These are phyloP conservation scores for Tremellales sp. DNA, from an alignment of 1,284 basidiomycete genomes.

Conservation along the genomic window DNA sequence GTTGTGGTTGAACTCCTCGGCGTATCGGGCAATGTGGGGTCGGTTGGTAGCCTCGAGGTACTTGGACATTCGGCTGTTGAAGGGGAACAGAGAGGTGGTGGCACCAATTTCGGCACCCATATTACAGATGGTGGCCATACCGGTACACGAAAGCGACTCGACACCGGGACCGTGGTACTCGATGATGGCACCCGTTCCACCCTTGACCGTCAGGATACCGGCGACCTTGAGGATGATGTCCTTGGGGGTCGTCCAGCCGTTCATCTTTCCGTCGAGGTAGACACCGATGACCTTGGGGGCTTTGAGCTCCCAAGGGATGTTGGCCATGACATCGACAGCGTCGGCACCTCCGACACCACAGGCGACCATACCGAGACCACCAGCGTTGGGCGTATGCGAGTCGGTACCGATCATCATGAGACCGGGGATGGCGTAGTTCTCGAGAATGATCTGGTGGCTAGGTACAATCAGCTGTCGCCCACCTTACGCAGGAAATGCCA, in stretches of 20 bases:
- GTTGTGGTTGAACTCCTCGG: conserved; percentile 86
- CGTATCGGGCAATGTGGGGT: conserved; percentile 81
- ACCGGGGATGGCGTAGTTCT: conserved; percentile 99
- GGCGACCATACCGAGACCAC: conserved; percentile 97
- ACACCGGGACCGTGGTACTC: conserved; percentile 94
- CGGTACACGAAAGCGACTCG: conserved; percentile 93
- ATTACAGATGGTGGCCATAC: conserved; percentile 97
- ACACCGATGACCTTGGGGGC: conserved; percentile 99
- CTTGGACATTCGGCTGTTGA: conserved; percentile 88
- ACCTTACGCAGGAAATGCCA: not conserved
- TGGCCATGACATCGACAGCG: conserved; percentile 98
- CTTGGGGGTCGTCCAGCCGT: conserved; percentile 97
- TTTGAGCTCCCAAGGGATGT: conserved; percentile 97
- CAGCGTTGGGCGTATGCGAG: conserved; percentile 98
- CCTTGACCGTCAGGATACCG: conserved; percentile 95
- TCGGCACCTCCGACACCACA: conserved; percentile 99
- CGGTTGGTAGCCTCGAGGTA: conserved; percentile 95
- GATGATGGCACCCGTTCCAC: conserved; percentile 94
- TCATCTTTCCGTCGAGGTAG: conserved; percentile 89
- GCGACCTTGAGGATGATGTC: conserved; percentile 97
- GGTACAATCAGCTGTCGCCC: not conserved
- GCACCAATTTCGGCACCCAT: conserved; percentile 99
- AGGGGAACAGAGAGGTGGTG: conserved; percentile 98
- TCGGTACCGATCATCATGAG: conserved; percentile 99
- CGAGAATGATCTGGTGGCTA: conserved; percentile 87